Evolutionary conservation across 192 early-diverging fungal genomes (phyloP).

Genomic region (Linderina pennispora): DNA sequence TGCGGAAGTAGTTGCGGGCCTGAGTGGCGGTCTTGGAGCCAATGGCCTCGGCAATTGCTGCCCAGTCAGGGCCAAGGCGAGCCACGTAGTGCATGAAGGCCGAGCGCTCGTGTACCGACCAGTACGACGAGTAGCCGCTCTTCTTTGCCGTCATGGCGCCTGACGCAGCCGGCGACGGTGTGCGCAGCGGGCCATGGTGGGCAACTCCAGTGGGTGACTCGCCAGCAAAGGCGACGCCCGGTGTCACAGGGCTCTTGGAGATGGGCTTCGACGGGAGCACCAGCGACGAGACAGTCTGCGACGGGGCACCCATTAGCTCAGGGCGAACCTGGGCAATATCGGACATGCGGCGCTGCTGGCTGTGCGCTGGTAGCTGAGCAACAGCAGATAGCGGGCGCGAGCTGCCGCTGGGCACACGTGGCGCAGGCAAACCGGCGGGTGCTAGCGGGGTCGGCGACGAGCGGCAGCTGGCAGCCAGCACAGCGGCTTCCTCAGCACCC

Average conservation of each 20-base stretch:
- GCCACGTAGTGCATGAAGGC: slow-evolving; percentile 63
- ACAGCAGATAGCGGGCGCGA: too few relatives aligned
- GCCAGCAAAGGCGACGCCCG: not conserved
- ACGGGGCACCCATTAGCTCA: slow-evolving; percentile 8
- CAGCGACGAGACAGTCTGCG: slow-evolving; percentile 12
- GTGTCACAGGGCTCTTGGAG: not conserved
- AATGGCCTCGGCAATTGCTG: slow-evolving; percentile 61
- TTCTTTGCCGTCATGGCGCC: slow-evolving; percentile 31
- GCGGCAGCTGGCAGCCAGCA: not conserved
- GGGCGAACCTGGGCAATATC: slow-evolving; percentile 20
- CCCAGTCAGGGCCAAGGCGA: slow-evolving; percentile 72
- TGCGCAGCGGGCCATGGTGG: not conserved
- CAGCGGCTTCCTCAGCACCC: not conserved
- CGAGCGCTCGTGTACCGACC: slow-evolving; percentile 75
- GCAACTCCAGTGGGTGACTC: not conserved
- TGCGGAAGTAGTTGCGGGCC: slow-evolving; percentile 75
- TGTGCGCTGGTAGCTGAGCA: too few relatives aligned
- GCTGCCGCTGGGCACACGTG: too few relatives aligned
- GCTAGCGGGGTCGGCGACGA: not conserved
- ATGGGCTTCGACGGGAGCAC: slow-evolving; percentile 13
- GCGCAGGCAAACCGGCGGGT: slow-evolving; percentile 1
- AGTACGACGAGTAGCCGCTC: slow-evolving; percentile 71
- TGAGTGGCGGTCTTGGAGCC: slow-evolving; percentile 77
- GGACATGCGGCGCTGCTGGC: slow-evolving; percentile 5
- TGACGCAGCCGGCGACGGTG: slow-evolving; percentile 3